These are phyloP conservation scores for Elaeagnus macrophylla DNA, from an alignment of 306 rosid species.

Conservation along the genomic window DNA sequence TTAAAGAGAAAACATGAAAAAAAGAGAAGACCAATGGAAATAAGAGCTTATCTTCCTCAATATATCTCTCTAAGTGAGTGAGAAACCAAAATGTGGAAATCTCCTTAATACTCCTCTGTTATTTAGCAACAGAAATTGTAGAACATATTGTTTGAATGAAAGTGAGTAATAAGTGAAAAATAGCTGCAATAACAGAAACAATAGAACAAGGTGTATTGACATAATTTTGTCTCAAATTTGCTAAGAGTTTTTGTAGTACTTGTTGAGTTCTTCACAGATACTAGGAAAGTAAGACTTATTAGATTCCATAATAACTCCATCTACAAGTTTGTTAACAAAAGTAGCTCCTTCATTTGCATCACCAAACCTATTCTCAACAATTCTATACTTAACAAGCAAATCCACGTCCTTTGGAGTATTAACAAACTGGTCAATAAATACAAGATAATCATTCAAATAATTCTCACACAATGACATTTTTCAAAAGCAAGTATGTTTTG, in stretches of 20 bases:
- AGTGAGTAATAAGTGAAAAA: neutral
- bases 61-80: too few species aligned
- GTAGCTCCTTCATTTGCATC: neutral
- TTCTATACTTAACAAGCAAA: constrained; percentile 10
- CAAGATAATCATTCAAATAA: constrained; percentile 6
- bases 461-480: constrained; percentile 1
- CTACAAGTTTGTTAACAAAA: neutral
- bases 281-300: neutral
- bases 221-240: constrained; percentile 10
- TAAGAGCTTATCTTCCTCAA: too few species aligned
- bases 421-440: constrained; percentile 11
- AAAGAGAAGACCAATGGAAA: too few species aligned
- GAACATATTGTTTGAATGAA: constrained; percentile 4
- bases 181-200: constrained; percentile 9
- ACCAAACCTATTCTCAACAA: neutral
- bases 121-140: neutral
- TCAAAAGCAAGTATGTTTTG: constrained; percentile 24
- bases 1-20: too few species aligned
- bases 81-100: too few species aligned
- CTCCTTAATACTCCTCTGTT: too few species aligned
- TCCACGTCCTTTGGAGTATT: neutral
- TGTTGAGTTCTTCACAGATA: neutral
- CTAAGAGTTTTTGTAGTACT: neutral
- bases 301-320: neutral
- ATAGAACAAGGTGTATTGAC: constrained; percentile 10